Evolutionary conservation across 164 flowering plant species (phyloP).

Genomic region (Chimonanthus praecox): DNA sequence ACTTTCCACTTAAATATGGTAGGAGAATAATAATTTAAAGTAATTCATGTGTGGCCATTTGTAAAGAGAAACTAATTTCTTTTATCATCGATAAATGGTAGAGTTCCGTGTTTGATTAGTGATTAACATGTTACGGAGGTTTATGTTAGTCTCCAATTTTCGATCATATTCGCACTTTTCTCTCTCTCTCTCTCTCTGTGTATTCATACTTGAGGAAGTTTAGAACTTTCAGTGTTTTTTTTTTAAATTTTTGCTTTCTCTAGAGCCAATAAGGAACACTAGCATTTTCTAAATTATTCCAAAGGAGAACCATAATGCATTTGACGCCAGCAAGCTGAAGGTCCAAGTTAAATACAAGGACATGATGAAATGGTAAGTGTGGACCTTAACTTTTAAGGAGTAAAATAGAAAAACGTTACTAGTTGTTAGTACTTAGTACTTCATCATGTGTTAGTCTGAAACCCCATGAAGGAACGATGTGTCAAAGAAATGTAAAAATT

Average conservation of each 20-base stretch:
- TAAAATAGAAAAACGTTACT: too few relatives aligned
- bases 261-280: too few relatives aligned
- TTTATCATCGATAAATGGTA: not conserved
- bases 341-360: not conserved
- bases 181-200: not conserved
- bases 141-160: too few relatives aligned
- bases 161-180: too few relatives aligned
- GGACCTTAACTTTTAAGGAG: not conserved
- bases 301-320: not conserved
- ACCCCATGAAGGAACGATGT: too few relatives aligned
- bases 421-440: too few relatives aligned
- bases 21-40: too few relatives aligned
- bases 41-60: too few relatives aligned
- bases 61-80: too few relatives aligned
- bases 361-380: not conserved
- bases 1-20: too few relatives aligned
- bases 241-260: not conserved
- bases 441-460: too few relatives aligned
- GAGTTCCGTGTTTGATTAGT: not conserved
- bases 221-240: not conserved
- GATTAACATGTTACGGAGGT: not conserved
- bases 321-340: not conserved
- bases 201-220: not conserved
- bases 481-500: too few relatives aligned
- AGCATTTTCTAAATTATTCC: not conserved